Evolutionary conservation across 2,329 filamentous ascomycete genomes (phyloP).

Genomic region (Diplodia seriata): DNA sequence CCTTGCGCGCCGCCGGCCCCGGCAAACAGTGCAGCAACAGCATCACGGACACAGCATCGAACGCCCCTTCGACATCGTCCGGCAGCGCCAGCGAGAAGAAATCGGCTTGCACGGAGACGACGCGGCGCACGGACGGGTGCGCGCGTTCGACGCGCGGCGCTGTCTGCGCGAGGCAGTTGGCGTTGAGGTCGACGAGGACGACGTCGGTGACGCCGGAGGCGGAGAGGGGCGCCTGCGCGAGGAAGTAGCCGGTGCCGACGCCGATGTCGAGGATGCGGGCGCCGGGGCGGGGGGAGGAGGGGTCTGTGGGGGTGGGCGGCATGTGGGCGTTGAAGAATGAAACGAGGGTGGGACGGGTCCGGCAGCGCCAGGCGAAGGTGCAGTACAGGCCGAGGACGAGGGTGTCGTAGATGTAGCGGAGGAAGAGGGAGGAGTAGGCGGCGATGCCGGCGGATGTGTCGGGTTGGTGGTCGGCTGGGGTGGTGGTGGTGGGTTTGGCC

Average conservation of each 20-base stretch:
- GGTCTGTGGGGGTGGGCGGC: not conserved
- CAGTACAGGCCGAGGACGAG: constrained; percentile 38
- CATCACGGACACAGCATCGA: constrained; percentile 50
- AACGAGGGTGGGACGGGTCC: constrained; percentile 35
- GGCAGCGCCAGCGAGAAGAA: no score
- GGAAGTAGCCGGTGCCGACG: constrained; percentile 43
- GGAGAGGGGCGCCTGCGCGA: constrained; percentile 33
- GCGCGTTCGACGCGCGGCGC: constrained; percentile 38
- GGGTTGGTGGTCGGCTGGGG: not conserved
- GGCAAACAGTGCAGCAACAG: constrained; percentile 39
- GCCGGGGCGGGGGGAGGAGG: no score
- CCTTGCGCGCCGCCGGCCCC: constrained; percentile 39
- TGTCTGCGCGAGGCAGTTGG: constrained; percentile 44
- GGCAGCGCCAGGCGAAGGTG: constrained; percentile 41
- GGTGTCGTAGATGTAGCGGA: constrained; percentile 34
- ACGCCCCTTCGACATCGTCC: constrained; percentile 39
- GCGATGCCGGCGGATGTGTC: not conserved
- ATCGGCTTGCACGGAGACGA: constrained; percentile 3
- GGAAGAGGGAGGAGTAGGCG: not conserved
- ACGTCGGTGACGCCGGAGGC: constrained; percentile 34
- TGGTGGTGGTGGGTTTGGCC: not conserved
- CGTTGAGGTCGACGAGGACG: constrained; percentile 40
- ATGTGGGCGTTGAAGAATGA: constrained; percentile 38
- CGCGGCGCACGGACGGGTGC: constrained; percentile 35
- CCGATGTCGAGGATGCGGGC: constrained; percentile 44